phyloP scores from a whole-genome alignment of 1,284 basidiomycete species.

The Moesziomyces antarcticus region DNA sequence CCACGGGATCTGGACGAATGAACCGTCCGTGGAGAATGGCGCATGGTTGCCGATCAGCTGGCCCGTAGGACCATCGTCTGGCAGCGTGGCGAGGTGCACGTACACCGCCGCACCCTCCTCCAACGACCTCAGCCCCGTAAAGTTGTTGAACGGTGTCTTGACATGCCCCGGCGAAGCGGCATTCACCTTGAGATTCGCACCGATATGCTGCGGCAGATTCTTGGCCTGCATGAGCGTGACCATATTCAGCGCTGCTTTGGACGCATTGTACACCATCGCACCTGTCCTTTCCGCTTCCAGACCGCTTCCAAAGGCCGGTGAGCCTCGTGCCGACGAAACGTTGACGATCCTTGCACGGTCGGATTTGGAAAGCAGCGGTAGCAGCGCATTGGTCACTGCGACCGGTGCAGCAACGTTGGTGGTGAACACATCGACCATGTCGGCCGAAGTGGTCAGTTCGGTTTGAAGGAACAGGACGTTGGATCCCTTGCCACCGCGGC shows the following conservation, averaged over 20 bases:
- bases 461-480: slow-evolving; percentile 24
- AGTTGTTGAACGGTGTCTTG: slow-evolving; percentile 37
- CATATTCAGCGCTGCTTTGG: slow-evolving; percentile 35
- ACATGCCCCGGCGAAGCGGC: slow-evolving; percentile 36
- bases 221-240: slow-evolving; percentile 37
- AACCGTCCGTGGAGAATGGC: slow-evolving; percentile 11
- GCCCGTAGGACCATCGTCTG: slow-evolving; percentile 18
- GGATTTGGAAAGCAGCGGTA: slow-evolving; percentile 16
- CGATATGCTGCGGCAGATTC: slow-evolving; percentile 12
- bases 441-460: slow-evolving; percentile 12
- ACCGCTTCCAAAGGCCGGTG: slow-evolving; percentile 11
- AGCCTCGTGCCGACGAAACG: slow-evolving; percentile 24
- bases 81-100: slow-evolving; percentile 26
- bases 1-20: slow-evolving; percentile 23
- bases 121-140: slow-evolving; percentile 15
- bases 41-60: slow-evolving; percentile 25
- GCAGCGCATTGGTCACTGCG: slow-evolving; percentile 18
- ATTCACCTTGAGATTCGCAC: slow-evolving; percentile 25
- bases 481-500: slow-evolving; percentile 14
- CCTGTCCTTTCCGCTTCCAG: slow-evolving; percentile 28
- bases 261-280: slow-evolving; percentile 38
- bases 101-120: slow-evolving; percentile 27
- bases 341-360: slow-evolving; percentile 17
- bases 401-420: slow-evolving; percentile 27
- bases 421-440: slow-evolving; percentile 16